phyloP scores from a whole-genome alignment of 345 rosid species.

The Durio zibethinus region DNA sequence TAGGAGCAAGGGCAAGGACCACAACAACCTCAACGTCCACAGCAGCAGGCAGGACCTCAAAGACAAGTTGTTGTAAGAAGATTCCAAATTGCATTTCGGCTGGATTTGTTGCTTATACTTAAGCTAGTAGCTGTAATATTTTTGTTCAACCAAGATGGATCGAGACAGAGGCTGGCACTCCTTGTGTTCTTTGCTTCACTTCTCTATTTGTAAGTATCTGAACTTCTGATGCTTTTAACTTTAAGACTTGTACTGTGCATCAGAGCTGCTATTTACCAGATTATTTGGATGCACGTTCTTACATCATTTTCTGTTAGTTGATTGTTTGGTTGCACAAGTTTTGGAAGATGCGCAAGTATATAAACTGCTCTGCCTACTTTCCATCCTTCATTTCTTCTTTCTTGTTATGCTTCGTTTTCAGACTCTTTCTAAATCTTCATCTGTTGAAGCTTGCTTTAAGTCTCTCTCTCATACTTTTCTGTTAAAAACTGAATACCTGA shows the following conservation, averaged over 20 bases:
- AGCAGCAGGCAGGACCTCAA: slow-evolving; percentile 61
- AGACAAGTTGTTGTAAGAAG: slow-evolving; percentile 82
- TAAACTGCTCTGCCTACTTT: not conserved
- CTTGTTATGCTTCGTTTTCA: not conserved
- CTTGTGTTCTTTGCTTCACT: slow-evolving; percentile 83
- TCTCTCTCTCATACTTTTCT: not conserved
- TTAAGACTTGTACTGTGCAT: not conserved
- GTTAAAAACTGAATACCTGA: no score
- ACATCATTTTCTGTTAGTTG: not conserved
- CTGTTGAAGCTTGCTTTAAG: not conserved
- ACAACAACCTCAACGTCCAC: slow-evolving; percentile 60
- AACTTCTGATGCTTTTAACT: slow-evolving; percentile 3
- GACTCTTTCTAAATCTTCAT: not conserved
- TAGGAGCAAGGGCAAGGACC: slow-evolving; percentile 50
- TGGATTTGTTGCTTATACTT: slow-evolving; percentile 79
- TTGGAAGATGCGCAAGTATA: not conserved
- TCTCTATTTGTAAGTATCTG: slow-evolving; percentile 75
- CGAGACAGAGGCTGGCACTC: slow-evolving; percentile 80
- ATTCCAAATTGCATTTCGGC: slow-evolving; percentile 88
- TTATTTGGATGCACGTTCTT: not conserved
- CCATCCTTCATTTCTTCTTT: not conserved
- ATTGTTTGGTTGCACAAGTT: not conserved
- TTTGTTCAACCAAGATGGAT: slow-evolving; percentile 97
- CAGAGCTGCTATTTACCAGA: not conserved
- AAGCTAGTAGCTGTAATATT: slow-evolving; percentile 94